These are phyloP conservation scores for Tuber borchii DNA, from an alignment of 495 filamentous ascomycete genomes.

Conservation along the genomic window DNA sequence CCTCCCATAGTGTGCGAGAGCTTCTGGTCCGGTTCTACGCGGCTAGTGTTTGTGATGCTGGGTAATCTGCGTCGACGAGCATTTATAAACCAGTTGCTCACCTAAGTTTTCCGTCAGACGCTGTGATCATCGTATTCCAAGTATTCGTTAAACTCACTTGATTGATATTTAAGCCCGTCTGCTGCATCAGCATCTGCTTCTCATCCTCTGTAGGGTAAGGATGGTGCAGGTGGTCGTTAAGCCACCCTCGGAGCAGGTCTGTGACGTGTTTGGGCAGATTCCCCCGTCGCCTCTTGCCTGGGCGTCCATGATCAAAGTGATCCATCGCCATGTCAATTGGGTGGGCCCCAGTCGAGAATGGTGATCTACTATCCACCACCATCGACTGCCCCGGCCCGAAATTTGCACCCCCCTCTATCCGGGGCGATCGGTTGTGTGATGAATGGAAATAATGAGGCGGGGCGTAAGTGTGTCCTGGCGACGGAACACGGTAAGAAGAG, in stretches of 20 bases:
- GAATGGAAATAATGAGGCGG: conserved; percentile 31
- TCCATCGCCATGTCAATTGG: conserved; percentile 35
- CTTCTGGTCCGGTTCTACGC: conserved; percentile 30
- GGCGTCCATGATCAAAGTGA: conserved; percentile 42
- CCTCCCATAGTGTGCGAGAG: conserved; percentile 26
- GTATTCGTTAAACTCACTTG: conserved; percentile 49
- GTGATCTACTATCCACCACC: conserved; percentile 32
- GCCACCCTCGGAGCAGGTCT: conserved; percentile 74
- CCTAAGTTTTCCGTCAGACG: conserved; percentile 50
- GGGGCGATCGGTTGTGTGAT: conserved; percentile 31
- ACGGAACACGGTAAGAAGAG: conserved; percentile 27
- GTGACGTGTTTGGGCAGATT: conserved; percentile 85
- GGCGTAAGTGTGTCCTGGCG: conserved; percentile 26
- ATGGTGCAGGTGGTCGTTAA: conserved; percentile 65
- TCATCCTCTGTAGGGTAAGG: conserved; percentile 88
- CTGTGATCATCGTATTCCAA: neutral
- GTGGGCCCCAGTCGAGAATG: conserved; percentile 29
- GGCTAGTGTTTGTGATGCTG: conserved; percentile 30
- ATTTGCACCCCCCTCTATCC: conserved; percentile 12
- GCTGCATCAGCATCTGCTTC: conserved; percentile 70
- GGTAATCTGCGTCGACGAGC: conserved; percentile 74
- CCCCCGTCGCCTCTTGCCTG: conserved; percentile 62
- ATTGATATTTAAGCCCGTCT: conserved; percentile 73
- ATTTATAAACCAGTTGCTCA: conserved; percentile 97
- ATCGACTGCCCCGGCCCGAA: conserved; percentile 26